Evolutionary conservation across 306 rosid species (phyloP), one percentile per base, ranked within the genome.

Genomic region (Vigna mungo): DNA sequence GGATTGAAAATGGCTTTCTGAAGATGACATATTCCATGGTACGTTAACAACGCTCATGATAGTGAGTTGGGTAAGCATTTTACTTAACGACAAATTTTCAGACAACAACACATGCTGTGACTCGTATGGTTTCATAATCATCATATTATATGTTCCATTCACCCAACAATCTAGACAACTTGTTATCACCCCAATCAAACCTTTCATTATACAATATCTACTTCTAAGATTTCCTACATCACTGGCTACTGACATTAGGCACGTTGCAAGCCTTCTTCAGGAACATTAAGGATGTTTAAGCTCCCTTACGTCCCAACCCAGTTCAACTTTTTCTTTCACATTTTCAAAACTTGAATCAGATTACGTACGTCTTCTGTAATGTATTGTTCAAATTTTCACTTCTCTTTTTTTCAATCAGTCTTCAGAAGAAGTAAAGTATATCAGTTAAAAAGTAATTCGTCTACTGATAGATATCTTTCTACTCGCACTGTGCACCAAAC

Each of bases 91-190:
- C 64, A 63, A 76, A 49, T 49, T 17, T 63, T 13, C 30, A 39
- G 64, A 64, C 62, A 63, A 14, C 7, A 76, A 63, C 68, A 25
- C 34, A 58, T 36, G 71, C 17, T 63, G 49, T 37, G 63, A 76
- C 43, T 64, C 36, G 34, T 75, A 34, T 44, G 3, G 46, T 74
- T 74, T 17, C 34, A 60, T 60, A 14, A 25, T 74, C 44, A 73
- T 41, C 46, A 75, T 75, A n/a, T 46, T 60, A 62, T 63, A 13
- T 49, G 71, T 21, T 46, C 52, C 16, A 63, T 62, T 48, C 23
- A 16, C 54, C 52, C 63, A 76, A 21, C 72, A 63, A 76, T 2
- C 6, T 48, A 21, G 27, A 37, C 72, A 18, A 32, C 1, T 5
- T 47, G 43, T 36, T 76, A 76, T 63, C 12, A 63, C 5, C 39